Evolutionary conservation across 176 grass and related monocot species (phyloP).

Genomic region (Oryza glaberrima): DNA sequence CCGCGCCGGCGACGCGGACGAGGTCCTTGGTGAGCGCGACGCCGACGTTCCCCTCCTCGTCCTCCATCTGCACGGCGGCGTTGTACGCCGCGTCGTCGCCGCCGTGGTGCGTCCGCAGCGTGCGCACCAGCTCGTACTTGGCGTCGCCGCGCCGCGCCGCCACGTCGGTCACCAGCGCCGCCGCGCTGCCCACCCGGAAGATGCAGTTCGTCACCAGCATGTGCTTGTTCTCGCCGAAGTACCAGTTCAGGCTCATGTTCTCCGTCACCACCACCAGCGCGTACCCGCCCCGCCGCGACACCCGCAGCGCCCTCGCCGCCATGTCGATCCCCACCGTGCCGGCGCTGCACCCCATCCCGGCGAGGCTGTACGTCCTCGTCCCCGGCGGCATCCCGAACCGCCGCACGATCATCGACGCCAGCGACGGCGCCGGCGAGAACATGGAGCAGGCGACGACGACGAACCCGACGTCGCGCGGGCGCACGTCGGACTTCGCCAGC

Average conservation of each 20-base stretch:
- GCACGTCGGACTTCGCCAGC: slow-evolving; percentile 64
- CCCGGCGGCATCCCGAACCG: slow-evolving; percentile 48
- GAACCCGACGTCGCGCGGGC: slow-evolving; percentile 41
- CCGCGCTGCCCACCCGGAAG: slow-evolving; percentile 75
- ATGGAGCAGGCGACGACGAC: slow-evolving; percentile 81
- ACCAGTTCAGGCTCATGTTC: slow-evolving; percentile 87
- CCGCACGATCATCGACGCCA: slow-evolving; percentile 56
- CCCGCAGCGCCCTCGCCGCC: slow-evolving; percentile 56
- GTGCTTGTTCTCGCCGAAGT: slow-evolving; percentile 89
- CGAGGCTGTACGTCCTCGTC: slow-evolving; percentile 66
- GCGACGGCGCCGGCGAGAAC: slow-evolving; percentile 66
- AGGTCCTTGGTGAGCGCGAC: slow-evolving; percentile 85
- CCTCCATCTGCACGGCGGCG: slow-evolving; percentile 77
- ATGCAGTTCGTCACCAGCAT: slow-evolving; percentile 98
- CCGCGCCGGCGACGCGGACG: slow-evolving; percentile 68
- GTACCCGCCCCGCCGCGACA: slow-evolving; percentile 32
- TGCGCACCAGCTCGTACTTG: slow-evolving; percentile 77
- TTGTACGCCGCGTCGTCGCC: slow-evolving; percentile 63
- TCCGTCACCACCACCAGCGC: slow-evolving; percentile 87
- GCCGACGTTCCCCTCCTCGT: slow-evolving; percentile 72
- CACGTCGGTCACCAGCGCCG: slow-evolving; percentile 68
- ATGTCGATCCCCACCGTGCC: slow-evolving; percentile 66
- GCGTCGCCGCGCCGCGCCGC: slow-evolving; percentile 40
- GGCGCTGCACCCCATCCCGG: slow-evolving; percentile 87
- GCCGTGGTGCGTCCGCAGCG: slow-evolving; percentile 86